Conservation (phyloP, 2,329 filamentous ascomycete species). For the Fusarium annulatum region DNA sequence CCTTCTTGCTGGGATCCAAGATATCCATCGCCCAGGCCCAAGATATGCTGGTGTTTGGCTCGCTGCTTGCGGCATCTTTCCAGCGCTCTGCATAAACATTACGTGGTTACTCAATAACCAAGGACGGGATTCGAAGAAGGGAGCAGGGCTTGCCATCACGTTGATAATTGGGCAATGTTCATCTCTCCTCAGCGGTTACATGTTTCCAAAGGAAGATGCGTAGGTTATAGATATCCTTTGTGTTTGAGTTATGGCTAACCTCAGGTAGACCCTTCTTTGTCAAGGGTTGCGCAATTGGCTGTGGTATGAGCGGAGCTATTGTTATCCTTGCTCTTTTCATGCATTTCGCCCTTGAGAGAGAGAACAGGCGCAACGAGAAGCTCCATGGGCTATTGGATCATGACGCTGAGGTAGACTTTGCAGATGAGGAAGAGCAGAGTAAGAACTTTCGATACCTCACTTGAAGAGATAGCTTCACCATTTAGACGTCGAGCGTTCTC, state of each 20-base stretch:
- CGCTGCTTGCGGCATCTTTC: slow-evolving; percentile 21
- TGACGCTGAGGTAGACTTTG: neutral
- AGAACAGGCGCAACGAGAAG: slow-evolving; percentile 5
- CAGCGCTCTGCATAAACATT: slow-evolving; percentile 6
- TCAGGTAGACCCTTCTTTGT: slow-evolving; percentile 10
- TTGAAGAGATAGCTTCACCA: neutral
- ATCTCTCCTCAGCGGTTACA: slow-evolving; percentile 26
- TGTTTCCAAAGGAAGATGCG: slow-evolving; percentile 30
- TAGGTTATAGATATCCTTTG: neutral
- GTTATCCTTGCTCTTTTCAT: slow-evolving; percentile 1
- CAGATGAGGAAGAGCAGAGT: neutral
- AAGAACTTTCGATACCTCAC: slow-evolving; percentile 20
- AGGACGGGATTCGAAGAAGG: slow-evolving; percentile 26
- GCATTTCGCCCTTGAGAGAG: slow-evolving; percentile 8
- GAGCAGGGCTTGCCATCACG: slow-evolving; percentile 7
- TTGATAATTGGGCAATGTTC: slow-evolving; percentile 27
- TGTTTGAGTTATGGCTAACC: too few species aligned
- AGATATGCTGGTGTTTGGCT: slow-evolving; percentile 32
- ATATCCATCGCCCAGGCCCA: neutral
- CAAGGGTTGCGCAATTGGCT: slow-evolving; percentile 25
- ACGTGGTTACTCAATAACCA: slow-evolving; percentile 35
- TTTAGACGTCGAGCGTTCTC: too few species aligned
- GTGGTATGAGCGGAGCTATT: slow-evolving; percentile 14
- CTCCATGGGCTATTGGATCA: neutral
- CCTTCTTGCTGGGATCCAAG: neutral